Percentiles rank a stretch among this genome's conserved stretches.
phyloP scores from a whole-genome alignment of 1,284 basidiomycete species.

The Puccinia coronata region DNA sequence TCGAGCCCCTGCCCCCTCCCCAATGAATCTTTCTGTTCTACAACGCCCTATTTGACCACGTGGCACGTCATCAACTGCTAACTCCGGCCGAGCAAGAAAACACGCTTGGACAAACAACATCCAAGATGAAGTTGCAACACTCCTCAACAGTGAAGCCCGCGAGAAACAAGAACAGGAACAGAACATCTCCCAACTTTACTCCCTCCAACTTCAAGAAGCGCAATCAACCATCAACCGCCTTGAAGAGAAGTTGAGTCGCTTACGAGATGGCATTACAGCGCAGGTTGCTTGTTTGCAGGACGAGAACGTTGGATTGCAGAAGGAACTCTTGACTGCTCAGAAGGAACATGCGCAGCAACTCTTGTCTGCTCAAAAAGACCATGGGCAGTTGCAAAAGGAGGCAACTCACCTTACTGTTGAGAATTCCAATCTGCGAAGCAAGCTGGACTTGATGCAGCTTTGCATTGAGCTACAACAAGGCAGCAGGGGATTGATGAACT shows the following conservation, averaged over 20 bases:
- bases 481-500: background rate
- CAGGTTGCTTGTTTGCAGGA: background rate
- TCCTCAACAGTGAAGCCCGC: too few species aligned
- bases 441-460: background rate
- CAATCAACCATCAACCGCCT: background rate
- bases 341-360: too few species aligned
- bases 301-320: background rate
- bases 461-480: background rate
- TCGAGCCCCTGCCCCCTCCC: too few species aligned
- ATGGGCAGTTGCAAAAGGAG: too few species aligned
- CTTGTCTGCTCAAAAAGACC: too few species aligned
- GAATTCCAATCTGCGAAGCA: background rate
- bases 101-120: too few species aligned
- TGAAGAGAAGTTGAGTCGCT: background rate
- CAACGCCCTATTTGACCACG: too few species aligned
- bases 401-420: background rate
- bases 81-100: too few species aligned
- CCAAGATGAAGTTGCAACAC: too few species aligned
- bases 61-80: too few species aligned
- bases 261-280: background rate
- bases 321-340: too few species aligned
- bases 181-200: background rate
- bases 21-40: too few species aligned
- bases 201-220: background rate
- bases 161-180: background rate